A percentile compares a stretch with the other conserved stretches of the same genome.
Conservation (phyloP, 2,329 filamentous ascomycete genomes). For the Verticillium alfalfae region DNA sequence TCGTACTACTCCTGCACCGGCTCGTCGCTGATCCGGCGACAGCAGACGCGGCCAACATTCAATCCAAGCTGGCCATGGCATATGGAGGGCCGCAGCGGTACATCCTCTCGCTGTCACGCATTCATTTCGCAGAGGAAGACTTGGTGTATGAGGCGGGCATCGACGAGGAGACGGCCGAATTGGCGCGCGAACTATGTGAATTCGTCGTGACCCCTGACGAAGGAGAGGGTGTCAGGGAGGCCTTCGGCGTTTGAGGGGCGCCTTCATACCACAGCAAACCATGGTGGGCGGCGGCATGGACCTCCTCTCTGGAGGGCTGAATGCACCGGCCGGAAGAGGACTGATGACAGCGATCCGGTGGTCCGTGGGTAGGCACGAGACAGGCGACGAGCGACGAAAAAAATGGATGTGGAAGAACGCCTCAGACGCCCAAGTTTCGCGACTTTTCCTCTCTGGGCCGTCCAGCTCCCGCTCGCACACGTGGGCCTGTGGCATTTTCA, state of each 20-base stretch:
- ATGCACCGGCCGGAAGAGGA: neutral
- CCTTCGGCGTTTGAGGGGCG: slow-evolving; percentile 28
- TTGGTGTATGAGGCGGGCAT: slow-evolving; percentile 72
- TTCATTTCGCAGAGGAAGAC: slow-evolving; percentile 81
- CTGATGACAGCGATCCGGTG: neutral
- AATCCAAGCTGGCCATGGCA: slow-evolving; percentile 63
- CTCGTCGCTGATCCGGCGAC: slow-evolving; percentile 44
- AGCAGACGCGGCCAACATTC: slow-evolving; percentile 51
- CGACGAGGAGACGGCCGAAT: slow-evolving; percentile 70
- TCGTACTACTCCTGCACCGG: slow-evolving; percentile 43
- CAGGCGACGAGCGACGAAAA: neutral
- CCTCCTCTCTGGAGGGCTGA: neutral
- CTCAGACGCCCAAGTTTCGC: neutral
- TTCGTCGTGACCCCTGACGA: slow-evolving; percentile 73
- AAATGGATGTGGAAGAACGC: neutral
- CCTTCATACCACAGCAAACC: neutral
- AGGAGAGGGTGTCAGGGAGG: slow-evolving; percentile 37
- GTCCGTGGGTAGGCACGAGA: neutral
- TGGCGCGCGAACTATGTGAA: slow-evolving; percentile 78
- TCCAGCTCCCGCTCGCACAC: neutral
- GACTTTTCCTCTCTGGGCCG: neutral
- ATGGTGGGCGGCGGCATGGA: neutral
- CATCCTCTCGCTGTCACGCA: slow-evolving; percentile 69
- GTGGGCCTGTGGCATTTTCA: neutral
- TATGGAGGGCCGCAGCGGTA: slow-evolving; percentile 77